phyloP scores from a whole-genome alignment of 441 rosid species.

The Kokia cookei region DNA sequence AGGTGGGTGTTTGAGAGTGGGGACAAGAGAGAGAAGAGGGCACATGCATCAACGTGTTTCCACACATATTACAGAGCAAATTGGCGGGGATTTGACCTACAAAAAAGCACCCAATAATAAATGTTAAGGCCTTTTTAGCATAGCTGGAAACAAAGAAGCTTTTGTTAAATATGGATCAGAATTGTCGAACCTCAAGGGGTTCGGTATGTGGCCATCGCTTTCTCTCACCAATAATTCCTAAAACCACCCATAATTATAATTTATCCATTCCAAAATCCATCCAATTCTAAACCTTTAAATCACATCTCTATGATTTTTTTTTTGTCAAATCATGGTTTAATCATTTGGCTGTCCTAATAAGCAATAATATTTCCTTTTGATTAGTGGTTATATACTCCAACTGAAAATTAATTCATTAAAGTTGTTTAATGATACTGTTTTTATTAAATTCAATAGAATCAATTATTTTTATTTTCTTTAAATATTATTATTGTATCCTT shows the following conservation, averaged over 20 bases:
- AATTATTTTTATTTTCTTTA: background rate
- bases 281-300: background rate
- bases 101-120: conserved; percentile 2
- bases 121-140: background rate
- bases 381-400: background rate
- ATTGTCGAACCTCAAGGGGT: background rate
- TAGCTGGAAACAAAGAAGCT: background rate
- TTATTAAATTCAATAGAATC: background rate
- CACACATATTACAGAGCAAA: conserved; percentile 2
- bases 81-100: conserved; percentile 10
- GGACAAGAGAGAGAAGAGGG: background rate
- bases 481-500: background rate
- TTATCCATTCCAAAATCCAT: background rate
- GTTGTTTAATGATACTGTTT: background rate
- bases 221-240: background rate
- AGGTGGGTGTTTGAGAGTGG: background rate
- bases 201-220: conserved; percentile 1
- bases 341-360: conserved; percentile 4
- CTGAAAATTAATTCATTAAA: background rate
- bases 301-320: background rate
- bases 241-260: background rate
- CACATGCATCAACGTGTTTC: conserved; percentile 32
- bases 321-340: background rate
- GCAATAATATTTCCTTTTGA: background rate
- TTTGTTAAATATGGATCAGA: background rate